These are phyloP conservation scores for Auriculariales sp. DNA, from an alignment of 768 basidiomycete species.

Conservation along the genomic window DNA sequence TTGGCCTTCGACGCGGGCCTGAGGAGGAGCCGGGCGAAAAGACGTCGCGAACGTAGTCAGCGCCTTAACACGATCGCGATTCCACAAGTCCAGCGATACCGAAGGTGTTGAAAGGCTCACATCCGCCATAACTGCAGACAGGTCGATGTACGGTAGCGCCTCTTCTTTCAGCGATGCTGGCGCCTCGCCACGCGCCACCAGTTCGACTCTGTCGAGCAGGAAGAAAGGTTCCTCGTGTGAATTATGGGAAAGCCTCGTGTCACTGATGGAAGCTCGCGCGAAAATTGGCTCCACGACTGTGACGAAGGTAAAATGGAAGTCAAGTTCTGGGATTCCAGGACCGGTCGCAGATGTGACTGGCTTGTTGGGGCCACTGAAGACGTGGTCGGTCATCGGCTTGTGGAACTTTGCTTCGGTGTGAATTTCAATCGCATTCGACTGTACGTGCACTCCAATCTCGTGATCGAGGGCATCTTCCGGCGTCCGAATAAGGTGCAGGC, in stretches of 20 bases:
- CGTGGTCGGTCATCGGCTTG: constrained; percentile 12
- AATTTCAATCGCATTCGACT: constrained; percentile 36
- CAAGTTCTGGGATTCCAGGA: constrained; percentile 27
- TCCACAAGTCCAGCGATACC: constrained; percentile 54
- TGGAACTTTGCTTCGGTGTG: constrained; percentile 29
- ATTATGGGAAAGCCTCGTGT: not conserved
- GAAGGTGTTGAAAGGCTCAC: constrained; percentile 39
- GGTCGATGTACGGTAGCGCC: constrained; percentile 25
- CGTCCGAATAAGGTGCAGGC: constrained; percentile 33
- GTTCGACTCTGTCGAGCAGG: constrained; percentile 43
- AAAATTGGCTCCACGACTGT: not conserved
- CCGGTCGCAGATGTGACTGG: not conserved
- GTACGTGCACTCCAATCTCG: constrained; percentile 40
- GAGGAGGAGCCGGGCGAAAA: constrained; percentile 10
- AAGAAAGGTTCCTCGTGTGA: constrained; percentile 22
- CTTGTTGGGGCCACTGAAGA: constrained; percentile 18
- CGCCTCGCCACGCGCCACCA: constrained; percentile 27
- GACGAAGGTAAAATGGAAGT: constrained; percentile 13
- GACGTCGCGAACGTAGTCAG: constrained; percentile 35
- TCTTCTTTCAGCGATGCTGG: constrained; percentile 38
- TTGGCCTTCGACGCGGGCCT: constrained; percentile 1
- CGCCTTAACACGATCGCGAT: constrained; percentile 38
- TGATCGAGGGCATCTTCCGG: constrained; percentile 23
- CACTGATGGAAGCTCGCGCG: not conserved
- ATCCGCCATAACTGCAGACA: constrained; percentile 28